These are phyloP conservation scores for Larix kaempferi DNA, from an alignment of 75 land plant genomes.

Conservation along the genomic window DNA sequence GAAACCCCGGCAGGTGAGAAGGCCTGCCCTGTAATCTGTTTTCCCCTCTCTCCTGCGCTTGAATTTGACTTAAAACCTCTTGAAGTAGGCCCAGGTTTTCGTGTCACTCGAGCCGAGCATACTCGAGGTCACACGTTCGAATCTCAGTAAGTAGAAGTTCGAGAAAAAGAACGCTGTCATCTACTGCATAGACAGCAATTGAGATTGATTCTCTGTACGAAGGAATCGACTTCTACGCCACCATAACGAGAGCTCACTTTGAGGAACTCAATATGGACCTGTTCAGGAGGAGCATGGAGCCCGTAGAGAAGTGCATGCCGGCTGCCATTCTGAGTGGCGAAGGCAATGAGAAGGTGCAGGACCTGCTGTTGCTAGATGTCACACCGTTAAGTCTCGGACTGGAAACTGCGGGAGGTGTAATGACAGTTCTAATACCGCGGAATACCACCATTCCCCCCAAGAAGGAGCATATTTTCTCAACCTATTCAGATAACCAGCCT, in stretches of 20 bases:
- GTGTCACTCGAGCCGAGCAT: no score
- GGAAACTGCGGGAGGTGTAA: conserved; percentile 28
- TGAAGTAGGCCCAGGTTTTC: no score
- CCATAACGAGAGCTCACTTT: conserved; percentile 34
- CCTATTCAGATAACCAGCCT: conserved; percentile 51
- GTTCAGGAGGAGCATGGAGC: conserved; percentile 55
- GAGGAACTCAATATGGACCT: conserved; percentile 48
- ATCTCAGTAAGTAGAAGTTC: no score
- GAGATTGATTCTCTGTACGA: conserved; percentile 44
- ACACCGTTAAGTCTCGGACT: conserved; percentile 21
- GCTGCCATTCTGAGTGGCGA: conserved; percentile 28
- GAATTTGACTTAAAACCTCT: no score
- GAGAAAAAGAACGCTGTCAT: conserved; percentile 39
- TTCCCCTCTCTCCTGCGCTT: no score
- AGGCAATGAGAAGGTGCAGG: conserved; percentile 25
- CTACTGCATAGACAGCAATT: conserved; percentile 38
- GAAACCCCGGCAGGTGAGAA: no score
- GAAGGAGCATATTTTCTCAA: conserved; percentile 56
- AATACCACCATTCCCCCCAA: conserved; percentile 61
- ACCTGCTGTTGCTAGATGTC: conserved; percentile 24
- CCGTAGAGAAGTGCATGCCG: conserved; percentile 42
- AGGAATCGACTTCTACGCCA: conserved; percentile 30
- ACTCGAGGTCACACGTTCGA: no score
- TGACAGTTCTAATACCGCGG: conserved; percentile 46
- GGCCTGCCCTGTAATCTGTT: no score